Conservation (phyloP, 805 yeast genomes). For the Barnettozyma pratensis region DNA sequence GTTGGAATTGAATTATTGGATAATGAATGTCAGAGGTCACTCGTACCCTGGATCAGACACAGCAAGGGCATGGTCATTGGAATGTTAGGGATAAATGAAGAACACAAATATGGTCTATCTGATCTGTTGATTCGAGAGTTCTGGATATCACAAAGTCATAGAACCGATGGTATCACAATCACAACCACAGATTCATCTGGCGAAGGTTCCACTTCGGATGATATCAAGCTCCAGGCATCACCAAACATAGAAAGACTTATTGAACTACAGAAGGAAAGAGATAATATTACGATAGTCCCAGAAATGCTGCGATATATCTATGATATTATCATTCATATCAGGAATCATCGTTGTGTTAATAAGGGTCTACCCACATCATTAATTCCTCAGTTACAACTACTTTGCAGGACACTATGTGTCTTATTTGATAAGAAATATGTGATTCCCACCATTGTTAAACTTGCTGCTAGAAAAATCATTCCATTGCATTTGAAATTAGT, state of each 20-base stretch:
- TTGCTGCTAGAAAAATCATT: constrained; percentile 42
- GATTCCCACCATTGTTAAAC: constrained; percentile 47
- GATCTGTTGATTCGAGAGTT: constrained; percentile 4
- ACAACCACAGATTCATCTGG: neutral
- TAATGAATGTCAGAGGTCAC: constrained; percentile 3
- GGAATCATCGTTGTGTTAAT: constrained; percentile 50
- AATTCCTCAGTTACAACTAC: constrained; percentile 35
- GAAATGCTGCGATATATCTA: constrained; percentile 51
- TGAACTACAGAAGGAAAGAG: neutral
- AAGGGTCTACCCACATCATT: constrained; percentile 48
- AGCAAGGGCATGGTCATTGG: constrained; percentile 9
- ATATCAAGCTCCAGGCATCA: neutral
- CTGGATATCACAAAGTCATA: constrained; percentile 3
- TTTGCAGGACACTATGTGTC: constrained; percentile 37
- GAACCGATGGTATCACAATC: neutral
- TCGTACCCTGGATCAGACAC: constrained; percentile 14
- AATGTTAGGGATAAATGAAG: neutral
- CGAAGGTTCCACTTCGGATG: constrained; percentile 1
- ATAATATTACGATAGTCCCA: constrained; percentile 30
- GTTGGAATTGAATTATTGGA: constrained; percentile 10
- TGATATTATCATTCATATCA: constrained; percentile 46
- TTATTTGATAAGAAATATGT: constrained; percentile 37
- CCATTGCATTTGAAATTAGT: constrained; percentile 42
- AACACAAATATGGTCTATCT: constrained; percentile 14
- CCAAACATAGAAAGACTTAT: neutral